Evolutionary conservation across 352 stramenopile species (phyloP), one percentile per base, ranked within the genome.

Genomic region (Plasmopara muralis): DNA sequence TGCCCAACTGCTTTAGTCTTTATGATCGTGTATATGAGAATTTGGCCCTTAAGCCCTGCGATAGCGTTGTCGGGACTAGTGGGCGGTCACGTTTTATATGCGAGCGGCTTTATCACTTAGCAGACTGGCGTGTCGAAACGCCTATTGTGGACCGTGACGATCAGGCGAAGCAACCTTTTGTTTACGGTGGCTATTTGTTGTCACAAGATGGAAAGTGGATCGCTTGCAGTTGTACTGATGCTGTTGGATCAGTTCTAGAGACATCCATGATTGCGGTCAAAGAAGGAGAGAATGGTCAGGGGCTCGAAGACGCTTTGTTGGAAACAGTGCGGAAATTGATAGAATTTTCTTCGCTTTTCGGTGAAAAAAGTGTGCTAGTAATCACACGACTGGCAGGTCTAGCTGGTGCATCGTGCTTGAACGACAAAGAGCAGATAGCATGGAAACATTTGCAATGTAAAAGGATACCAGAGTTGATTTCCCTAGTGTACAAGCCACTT

Each of bases 21-120:
- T 90, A 87, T 56, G 63, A 90, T 34, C 77, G 80, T 9, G 62
- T 90, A n/a, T 74, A 62, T 39, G 80, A 88, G 44, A 73, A 58
- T 6, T 53, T 87, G 10, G 70, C 54, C 9, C 50, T 90, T 5
- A 86, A 84, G 44, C 69, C 75, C 3, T 46, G 46, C 8, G 63
- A 72, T 7, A 47, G 46, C 0, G 49, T 50, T 43, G 42, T 52
- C 31, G 31, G 31, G 50, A 39, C 25, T 29, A 12, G 40, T 34
- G 49, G 55, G 6, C 50, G 44, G 40, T 66, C 60, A 31, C 75
- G 72, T 3, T 85, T 70, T 42, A 46, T 90, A 7, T 74, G 73
- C 48, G 80, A 90, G 39, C 61, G 77, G 13, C 43, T 86, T 52
- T 90, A 88, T 20, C 71, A 86, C 47, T 43, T 88, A 31, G 67